These are phyloP conservation scores for Pythium utonaiense DNA, from an alignment of 352 stramenopile species.

Conservation along the genomic window DNA sequence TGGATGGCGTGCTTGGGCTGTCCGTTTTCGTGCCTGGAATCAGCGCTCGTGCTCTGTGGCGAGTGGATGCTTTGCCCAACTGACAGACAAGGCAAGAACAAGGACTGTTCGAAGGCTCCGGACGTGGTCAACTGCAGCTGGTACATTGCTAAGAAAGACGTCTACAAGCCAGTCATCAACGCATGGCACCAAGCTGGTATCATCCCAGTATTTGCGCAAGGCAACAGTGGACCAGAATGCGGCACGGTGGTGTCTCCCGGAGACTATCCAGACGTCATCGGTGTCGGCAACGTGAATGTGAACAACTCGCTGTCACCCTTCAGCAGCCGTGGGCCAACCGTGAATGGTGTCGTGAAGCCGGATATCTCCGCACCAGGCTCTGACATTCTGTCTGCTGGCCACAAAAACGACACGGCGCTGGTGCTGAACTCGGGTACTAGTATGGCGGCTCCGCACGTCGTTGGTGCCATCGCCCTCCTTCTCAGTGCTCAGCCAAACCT, in stretches of 20 bases:
- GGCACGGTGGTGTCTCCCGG: slow-evolving; percentile 15
- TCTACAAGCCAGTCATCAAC: slow-evolving; percentile 11
- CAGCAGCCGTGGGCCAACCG: slow-evolving; percentile 24
- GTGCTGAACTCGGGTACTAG: slow-evolving; percentile 24
- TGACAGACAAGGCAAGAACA: slow-evolving; percentile 21
- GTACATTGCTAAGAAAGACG: neutral
- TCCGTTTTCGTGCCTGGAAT: slow-evolving; percentile 16
- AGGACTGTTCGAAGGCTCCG: slow-evolving; percentile 23
- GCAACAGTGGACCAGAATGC: slow-evolving; percentile 23
- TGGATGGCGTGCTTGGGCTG: slow-evolving; percentile 29
- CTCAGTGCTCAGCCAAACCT: slow-evolving; percentile 18
- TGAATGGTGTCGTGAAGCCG: slow-evolving; percentile 25
- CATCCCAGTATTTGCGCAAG: slow-evolving; percentile 22
- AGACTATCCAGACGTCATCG: slow-evolving; percentile 18
- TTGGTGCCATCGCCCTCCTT: slow-evolving; percentile 26
- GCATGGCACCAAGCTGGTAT: slow-evolving; percentile 23
- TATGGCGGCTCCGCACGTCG: slow-evolving; percentile 21
- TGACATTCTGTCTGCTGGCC: slow-evolving; percentile 21
- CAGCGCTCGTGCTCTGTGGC: slow-evolving; percentile 20
- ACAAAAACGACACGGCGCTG: slow-evolving; percentile 23
- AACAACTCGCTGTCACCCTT: slow-evolving; percentile 22
- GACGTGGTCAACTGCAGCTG: slow-evolving; percentile 28
- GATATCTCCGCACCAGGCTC: slow-evolving; percentile 29
- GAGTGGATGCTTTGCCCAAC: slow-evolving; percentile 32
- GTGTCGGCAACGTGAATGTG: slow-evolving; percentile 8